Evolutionary conservation across 495 filamentous ascomycete species (phyloP).

Genomic region (Thozetella sp.): DNA sequence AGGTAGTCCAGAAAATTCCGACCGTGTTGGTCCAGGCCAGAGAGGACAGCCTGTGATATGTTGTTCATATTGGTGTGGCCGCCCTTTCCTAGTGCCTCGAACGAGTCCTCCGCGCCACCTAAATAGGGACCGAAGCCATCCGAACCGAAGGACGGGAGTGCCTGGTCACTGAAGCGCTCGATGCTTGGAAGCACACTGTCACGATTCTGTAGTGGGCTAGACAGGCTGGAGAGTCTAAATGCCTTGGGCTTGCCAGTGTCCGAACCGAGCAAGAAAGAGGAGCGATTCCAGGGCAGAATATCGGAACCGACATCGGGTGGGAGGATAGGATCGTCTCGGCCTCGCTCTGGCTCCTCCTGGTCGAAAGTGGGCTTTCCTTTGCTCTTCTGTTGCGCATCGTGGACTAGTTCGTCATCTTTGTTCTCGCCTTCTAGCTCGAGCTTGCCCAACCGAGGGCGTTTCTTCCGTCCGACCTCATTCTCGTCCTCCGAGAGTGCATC

Average conservation of each 20-base stretch:
- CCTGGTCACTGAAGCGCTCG: slow-evolving; percentile 41
- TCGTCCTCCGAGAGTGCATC: not conserved
- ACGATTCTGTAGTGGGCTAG: slow-evolving; percentile 35
- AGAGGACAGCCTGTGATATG: slow-evolving; percentile 18
- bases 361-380: not conserved
- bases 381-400: not conserved
- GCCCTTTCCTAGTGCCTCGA: slow-evolving; percentile 10
- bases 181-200: slow-evolving; percentile 30
- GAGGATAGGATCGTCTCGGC: slow-evolving; percentile 31
- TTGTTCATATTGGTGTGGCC: slow-evolving; percentile 8
- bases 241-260: slow-evolving; percentile 30
- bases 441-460: not conserved
- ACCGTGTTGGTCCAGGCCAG: slow-evolving; percentile 36
- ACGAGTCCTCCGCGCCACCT: slow-evolving; percentile 10
- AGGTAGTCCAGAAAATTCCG: slow-evolving; percentile 58
- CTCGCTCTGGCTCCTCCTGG: slow-evolving; percentile 33
- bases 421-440: slow-evolving; percentile 11
- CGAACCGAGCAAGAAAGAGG: slow-evolving; percentile 38
- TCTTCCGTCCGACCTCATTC: not conserved
- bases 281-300: slow-evolving; percentile 45
- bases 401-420: not conserved
- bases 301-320: slow-evolving; percentile 42
- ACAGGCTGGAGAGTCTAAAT: slow-evolving; percentile 16
- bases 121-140: slow-evolving; percentile 24
- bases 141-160: slow-evolving; percentile 17